Evolutionary conservation across 805 yeast genomes (phyloP).

Genomic region (Maudiozyma saulgeensis): DNA sequence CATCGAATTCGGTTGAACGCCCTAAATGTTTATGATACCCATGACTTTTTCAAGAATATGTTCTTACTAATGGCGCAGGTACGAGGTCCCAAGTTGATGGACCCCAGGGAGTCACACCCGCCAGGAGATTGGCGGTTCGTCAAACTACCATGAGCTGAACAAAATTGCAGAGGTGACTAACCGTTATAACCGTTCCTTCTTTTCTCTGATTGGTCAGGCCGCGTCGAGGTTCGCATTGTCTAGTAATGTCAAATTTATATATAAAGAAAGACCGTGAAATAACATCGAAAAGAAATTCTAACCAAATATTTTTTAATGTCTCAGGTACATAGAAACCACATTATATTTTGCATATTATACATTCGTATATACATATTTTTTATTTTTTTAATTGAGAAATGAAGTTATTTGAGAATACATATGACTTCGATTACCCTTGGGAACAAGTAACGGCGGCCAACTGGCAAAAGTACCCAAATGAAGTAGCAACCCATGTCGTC

Average conservation of each 20-base stretch:
- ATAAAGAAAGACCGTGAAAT: background rate
- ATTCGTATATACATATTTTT: too few species aligned
- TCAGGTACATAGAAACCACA: too few species aligned
- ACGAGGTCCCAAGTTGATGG: conserved; percentile 31
- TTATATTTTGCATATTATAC: too few species aligned
- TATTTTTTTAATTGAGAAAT: conserved; percentile 29
- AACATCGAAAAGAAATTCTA: background rate
- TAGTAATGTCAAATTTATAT: background rate
- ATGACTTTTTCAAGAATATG: conserved; percentile 27
- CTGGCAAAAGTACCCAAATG: conserved; percentile 97
- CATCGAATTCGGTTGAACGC: conserved; percentile 15
- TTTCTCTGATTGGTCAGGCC: conserved; percentile 4
- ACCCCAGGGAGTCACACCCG: conserved; percentile 23
- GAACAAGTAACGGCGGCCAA: conserved; percentile 91
- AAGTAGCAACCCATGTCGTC: conserved; percentile 80
- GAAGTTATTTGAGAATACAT: conserved; percentile 70
- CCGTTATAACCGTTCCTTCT: background rate
- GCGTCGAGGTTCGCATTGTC: background rate
- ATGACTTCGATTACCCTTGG: conserved; percentile 78
- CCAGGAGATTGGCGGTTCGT: conserved; percentile 34
- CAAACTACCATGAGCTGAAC: background rate
- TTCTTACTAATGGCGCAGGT: conserved; percentile 29
- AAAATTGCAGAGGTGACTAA: background rate
- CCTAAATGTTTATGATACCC: conserved; percentile 32
- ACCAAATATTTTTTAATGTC: background rate